A percentile compares a stretch with the other conserved stretches of the same genome.
Evolutionary conservation across 441 rosid species (phyloP).

Genomic region (Brassica balearica): DNA sequence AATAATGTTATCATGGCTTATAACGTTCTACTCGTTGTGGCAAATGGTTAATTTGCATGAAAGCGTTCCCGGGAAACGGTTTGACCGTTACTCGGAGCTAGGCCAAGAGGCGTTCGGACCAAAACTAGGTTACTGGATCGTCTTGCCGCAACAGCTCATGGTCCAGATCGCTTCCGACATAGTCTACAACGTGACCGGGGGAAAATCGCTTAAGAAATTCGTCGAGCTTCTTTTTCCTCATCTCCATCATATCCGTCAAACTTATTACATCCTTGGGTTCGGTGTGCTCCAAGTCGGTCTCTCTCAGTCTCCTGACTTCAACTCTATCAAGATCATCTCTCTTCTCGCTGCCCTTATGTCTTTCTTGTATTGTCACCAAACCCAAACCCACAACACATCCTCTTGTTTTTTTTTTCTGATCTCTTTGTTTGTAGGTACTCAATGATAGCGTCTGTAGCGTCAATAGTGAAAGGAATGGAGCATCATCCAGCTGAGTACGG

Average conservation of each 20-base stretch:
- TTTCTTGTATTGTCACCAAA: constrained; percentile 37
- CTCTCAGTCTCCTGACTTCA: constrained; percentile 53
- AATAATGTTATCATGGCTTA: constrained; percentile 43
- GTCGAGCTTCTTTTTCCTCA: constrained; percentile 38
- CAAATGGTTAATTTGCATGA: constrained; percentile 52
- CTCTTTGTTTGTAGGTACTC: constrained; percentile 40
- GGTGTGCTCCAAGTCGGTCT: constrained; percentile 38
- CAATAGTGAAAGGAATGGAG: constrained; percentile 39
- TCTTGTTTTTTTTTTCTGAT: neutral
- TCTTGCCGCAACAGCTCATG: constrained; percentile 50
- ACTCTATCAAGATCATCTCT: constrained; percentile 50
- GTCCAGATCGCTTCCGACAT: constrained; percentile 51
- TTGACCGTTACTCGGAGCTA: constrained; percentile 51
- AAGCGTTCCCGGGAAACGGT: constrained; percentile 46
- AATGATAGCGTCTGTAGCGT: constrained; percentile 43
- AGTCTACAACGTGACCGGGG: constrained; percentile 52
- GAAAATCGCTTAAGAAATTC: constrained; percentile 47
- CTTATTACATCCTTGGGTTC: constrained; percentile 51
- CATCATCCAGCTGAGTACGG: constrained; percentile 39
- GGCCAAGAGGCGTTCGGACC: constrained; percentile 50
- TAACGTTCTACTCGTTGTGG: constrained; percentile 51
- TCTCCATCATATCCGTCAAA: constrained; percentile 37
- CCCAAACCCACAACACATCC: neutral
- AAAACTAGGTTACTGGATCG: constrained; percentile 47
- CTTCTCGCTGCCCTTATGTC: constrained; percentile 54